phyloP scores from a whole-genome alignment of 2,329 filamentous ascomycete species.

The Aphanocladium album region DNA sequence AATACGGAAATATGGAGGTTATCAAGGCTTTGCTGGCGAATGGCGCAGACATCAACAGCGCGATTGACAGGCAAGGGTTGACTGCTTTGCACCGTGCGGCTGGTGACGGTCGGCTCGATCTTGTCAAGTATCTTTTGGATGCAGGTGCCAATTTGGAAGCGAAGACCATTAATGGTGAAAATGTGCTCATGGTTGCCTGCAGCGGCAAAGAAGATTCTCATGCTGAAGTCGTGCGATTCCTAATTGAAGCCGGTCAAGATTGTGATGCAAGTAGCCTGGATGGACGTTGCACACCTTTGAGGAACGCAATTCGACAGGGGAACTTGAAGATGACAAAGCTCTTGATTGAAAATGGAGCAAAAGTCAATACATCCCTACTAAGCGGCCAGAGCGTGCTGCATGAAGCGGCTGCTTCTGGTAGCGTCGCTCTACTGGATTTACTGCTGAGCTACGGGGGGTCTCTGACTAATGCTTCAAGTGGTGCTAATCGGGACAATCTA shows the following conservation, averaged over 20 bases:
- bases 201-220: background rate
- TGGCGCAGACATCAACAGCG: background rate
- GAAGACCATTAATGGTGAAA: background rate
- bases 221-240: background rate
- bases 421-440: background rate
- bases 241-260: background rate
- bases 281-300: background rate
- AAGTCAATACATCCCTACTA: background rate
- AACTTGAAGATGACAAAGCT: background rate
- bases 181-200: background rate
- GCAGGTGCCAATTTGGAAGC: background rate
- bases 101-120: background rate
- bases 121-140: background rate
- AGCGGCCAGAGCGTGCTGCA: background rate
- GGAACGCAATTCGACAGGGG: background rate
- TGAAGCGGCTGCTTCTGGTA: background rate
- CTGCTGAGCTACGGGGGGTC: background rate
- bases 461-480: background rate
- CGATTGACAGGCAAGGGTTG: background rate
- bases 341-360: background rate
- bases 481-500: background rate
- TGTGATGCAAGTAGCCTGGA: background rate
- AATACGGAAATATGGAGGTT: background rate
- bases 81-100: background rate
- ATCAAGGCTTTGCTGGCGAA: background rate